phyloP scores from a whole-genome alignment of 805 yeast species.

The Candida koratica region DNA sequence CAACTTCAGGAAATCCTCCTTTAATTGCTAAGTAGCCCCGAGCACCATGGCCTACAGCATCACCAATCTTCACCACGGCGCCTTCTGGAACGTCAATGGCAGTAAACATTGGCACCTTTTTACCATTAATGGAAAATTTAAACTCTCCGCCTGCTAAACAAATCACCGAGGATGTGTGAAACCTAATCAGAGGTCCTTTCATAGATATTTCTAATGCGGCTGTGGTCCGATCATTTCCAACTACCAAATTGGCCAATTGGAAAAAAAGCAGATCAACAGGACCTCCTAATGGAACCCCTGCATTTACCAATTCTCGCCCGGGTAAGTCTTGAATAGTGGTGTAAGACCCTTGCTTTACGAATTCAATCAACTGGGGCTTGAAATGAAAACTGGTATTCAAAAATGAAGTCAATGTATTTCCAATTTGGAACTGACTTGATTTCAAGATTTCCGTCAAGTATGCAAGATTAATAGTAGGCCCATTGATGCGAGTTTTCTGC shows the following conservation, averaged over 20 bases:
- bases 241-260: constrained; percentile 82
- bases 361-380: constrained; percentile 74
- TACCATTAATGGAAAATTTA: constrained; percentile 70
- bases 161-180: constrained; percentile 74
- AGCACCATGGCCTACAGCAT: constrained; percentile 54
- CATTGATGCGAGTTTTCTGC: constrained; percentile 78
- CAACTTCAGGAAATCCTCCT: constrained; percentile 87
- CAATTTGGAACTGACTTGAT: constrained; percentile 75
- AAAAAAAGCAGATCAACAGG: constrained; percentile 94
- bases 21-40: constrained; percentile 85
- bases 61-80: constrained; percentile 31
- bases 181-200: constrained; percentile 74
- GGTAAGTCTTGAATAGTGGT: constrained; percentile 97
- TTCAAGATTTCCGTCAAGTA: constrained; percentile 80
- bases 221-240: constrained; percentile 74
- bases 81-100: constrained; percentile 76
- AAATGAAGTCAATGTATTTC: constrained; percentile 76
- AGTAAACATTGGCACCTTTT: constrained; percentile 56
- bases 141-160: constrained; percentile 85
- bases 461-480: constrained; percentile 85
- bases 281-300: constrained; percentile 97
- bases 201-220: constrained; percentile 57
- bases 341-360: constrained; percentile 64
- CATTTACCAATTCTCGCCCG: constrained; percentile 80
- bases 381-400: constrained; percentile 37